Percentiles rank a stretch among this genome's conserved stretches.
Evolutionary conservation across 2,329 filamentous ascomycete genomes (phyloP).

Genomic region (Aspergillus pseudoglaucus): DNA sequence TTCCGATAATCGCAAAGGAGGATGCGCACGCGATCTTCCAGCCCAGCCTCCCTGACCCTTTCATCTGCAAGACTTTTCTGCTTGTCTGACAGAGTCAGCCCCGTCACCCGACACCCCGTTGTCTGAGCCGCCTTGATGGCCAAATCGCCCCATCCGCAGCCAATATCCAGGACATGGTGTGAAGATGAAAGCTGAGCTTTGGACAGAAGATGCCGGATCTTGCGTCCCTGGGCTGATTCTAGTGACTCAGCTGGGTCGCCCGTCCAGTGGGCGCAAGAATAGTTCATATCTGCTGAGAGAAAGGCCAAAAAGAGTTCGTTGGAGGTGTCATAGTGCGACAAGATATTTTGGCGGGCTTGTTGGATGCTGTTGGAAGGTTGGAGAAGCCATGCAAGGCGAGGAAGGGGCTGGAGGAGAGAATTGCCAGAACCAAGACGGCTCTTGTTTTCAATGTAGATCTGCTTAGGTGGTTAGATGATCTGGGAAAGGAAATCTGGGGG

Average conservation of each 20-base stretch:
- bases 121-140: conserved; percentile 61
- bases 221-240: conserved; percentile 57
- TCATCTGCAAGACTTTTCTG: conserved; percentile 63
- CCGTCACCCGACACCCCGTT: conserved; percentile 64
- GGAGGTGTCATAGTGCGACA: conserved; percentile 68
- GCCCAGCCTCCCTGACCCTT: conserved; percentile 56
- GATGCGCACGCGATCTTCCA: conserved; percentile 57
- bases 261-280: conserved; percentile 54
- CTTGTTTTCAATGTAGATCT: conserved; percentile 63
- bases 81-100: conserved; percentile 60
- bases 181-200: conserved; percentile 56
- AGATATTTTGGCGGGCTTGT: conserved; percentile 59
- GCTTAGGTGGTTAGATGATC: conserved; percentile 32
- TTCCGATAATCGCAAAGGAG: conserved; percentile 63
- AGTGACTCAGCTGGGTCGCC: conserved; percentile 40
- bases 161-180: conserved; percentile 69
- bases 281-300: conserved; percentile 21
- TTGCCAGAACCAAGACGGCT: conserved; percentile 23
- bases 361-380: conserved; percentile 52
- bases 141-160: conserved; percentile 69
- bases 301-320: conserved; percentile 20
- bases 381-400: conserved; percentile 43
- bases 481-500: not conserved
- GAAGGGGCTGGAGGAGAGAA: conserved; percentile 4
- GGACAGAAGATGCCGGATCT: conserved; percentile 60